Percentiles rank a stretch among this genome's conserved stretches.
Evolutionary conservation across 1,139 yeast species (phyloP).

Genomic region (Geotrichum macrosporum): DNA sequence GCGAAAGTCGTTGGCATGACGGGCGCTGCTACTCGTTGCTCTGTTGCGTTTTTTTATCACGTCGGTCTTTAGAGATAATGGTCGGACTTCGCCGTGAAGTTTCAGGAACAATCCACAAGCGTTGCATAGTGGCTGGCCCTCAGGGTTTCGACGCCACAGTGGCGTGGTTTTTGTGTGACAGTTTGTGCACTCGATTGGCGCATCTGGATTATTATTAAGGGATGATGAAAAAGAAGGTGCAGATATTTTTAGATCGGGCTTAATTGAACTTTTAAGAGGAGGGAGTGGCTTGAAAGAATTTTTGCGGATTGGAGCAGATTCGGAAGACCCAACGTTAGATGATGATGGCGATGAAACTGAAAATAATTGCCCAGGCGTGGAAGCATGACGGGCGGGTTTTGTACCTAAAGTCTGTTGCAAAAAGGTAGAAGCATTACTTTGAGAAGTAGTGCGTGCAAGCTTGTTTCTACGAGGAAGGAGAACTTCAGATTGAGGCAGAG

Average conservation of each 20-base stretch:
- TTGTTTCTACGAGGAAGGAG: slow-evolving; percentile 25
- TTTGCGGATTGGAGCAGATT: background rate
- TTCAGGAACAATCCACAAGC: slow-evolving; percentile 89
- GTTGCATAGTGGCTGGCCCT: slow-evolving; percentile 86
- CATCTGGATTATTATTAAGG: slow-evolving; percentile 11
- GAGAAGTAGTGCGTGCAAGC: slow-evolving; percentile 30
- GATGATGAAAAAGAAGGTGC: slow-evolving; percentile 11
- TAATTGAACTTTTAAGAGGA: background rate
- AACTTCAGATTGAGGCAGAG: slow-evolving; percentile 20
- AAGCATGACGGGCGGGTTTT: slow-evolving; percentile 7
- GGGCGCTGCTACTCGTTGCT: slow-evolving; percentile 6
- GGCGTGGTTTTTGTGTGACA: slow-evolving; percentile 91
- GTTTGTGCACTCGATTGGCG: slow-evolving; percentile 55
- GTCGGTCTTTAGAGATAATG: slow-evolving; percentile 81
- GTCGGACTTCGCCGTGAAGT: slow-evolving; percentile 87
- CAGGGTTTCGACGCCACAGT: slow-evolving; percentile 84
- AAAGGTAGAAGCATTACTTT: slow-evolving; percentile 26
- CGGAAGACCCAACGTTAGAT: background rate
- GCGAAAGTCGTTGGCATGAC: background rate
- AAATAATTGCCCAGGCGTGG: slow-evolving; percentile 18
- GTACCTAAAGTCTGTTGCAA: slow-evolving; percentile 2
- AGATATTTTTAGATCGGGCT: slow-evolving; percentile 3
- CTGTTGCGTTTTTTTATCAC: slow-evolving; percentile 71
- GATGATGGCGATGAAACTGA: slow-evolving; percentile 22
- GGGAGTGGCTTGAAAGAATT: background rate